These are phyloP conservation scores for Nothophoma quercina DNA, from an alignment of 2,329 filamentous ascomycete genomes.

Conservation along the genomic window DNA sequence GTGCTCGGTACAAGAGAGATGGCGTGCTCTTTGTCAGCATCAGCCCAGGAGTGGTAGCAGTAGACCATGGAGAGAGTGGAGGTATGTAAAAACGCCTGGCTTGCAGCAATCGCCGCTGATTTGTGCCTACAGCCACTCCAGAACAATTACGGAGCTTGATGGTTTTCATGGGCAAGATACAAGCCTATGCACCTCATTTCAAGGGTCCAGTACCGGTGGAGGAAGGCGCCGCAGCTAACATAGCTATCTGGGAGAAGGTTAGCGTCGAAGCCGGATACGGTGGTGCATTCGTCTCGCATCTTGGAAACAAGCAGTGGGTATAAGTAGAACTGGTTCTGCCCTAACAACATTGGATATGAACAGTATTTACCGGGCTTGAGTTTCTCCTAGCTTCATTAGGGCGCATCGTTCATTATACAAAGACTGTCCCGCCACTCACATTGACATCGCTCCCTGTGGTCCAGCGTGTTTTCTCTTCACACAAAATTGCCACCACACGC, in stretches of 20 bases:
- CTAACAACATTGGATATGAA: no score
- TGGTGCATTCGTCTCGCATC: conserved; percentile 63
- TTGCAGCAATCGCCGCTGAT: no score
- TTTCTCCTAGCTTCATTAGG: no score
- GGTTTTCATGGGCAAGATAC: conserved; percentile 37
- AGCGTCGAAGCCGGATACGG: conserved; percentile 58
- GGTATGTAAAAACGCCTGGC: no score
- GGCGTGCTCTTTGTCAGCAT: conserved; percentile 63
- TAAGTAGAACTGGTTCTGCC: no score
- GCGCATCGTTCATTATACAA: no score
- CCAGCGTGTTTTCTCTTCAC: no score
- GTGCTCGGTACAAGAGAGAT: conserved; percentile 55
- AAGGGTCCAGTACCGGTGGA: conserved; percentile 20
- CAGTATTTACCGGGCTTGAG: no score
- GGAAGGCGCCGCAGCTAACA: conserved; percentile 39
- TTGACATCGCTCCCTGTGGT: no score
- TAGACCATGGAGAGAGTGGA: conserved; percentile 40
- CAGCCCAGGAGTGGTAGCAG: conserved; percentile 61
- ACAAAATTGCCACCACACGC: no score
- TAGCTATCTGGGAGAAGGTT: conserved; percentile 45
- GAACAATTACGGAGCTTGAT: conserved; percentile 34
- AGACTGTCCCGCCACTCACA: no score
- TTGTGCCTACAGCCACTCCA: conserved; percentile 8
- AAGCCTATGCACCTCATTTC: conserved; percentile 24
- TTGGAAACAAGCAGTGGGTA: conserved; percentile 63